Conservation (phyloP, 805 yeast genomes). For the Lipomyces mesembrius region DNA sequence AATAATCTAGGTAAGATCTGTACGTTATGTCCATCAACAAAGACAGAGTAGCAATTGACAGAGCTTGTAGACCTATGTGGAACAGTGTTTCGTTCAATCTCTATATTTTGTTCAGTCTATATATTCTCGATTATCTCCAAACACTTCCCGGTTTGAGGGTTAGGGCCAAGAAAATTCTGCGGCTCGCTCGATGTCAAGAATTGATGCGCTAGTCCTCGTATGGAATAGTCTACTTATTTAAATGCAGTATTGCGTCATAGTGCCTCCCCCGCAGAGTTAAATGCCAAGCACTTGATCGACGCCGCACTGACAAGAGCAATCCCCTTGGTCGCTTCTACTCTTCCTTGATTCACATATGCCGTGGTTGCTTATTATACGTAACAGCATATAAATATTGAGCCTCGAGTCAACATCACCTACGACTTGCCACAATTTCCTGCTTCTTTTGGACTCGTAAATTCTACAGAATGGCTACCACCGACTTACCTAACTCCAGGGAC, state of each 20-base stretch:
- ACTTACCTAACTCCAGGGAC: not conserved
- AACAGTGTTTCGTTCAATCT: not conserved
- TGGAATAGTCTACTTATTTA: too few species aligned
- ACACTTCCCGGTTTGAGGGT: too few species aligned
- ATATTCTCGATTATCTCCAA: too few species aligned
- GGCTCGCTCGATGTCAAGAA: not conserved
- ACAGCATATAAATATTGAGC: not conserved
- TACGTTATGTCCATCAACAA: too few species aligned
- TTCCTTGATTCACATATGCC: not conserved
- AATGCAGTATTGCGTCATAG: not conserved
- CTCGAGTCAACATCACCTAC: not conserved
- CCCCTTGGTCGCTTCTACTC: not conserved
- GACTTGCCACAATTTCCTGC: not conserved
- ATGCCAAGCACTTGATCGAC: not conserved
- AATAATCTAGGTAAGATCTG: too few species aligned
- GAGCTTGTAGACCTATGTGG: not conserved
- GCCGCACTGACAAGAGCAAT: not conserved
- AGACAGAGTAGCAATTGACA: too few species aligned
- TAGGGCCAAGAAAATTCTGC: not conserved
- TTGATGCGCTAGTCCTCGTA: too few species aligned
- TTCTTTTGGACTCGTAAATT: not conserved
- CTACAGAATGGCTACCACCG: not conserved
- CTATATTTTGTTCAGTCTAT: too few species aligned
- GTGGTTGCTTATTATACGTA: not conserved
- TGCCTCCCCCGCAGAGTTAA: not conserved